Conservation (phyloP, 2,329 filamentous ascomycete genomes). For the Penicillium sp. region DNA sequence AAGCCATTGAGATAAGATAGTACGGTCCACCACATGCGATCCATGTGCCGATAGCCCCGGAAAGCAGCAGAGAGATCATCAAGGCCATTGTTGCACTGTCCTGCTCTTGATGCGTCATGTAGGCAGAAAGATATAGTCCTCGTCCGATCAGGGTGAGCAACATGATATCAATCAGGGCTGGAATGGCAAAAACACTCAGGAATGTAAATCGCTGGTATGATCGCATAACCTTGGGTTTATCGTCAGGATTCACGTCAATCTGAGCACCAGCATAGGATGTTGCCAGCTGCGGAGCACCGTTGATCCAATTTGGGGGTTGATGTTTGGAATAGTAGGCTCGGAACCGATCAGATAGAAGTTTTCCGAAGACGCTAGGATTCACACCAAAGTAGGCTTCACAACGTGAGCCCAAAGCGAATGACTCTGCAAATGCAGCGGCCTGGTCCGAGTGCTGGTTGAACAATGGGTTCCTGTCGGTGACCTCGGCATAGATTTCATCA, state of each 20-base stretch:
- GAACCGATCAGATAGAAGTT: constrained; percentile 47
- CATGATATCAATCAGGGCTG: constrained; percentile 64
- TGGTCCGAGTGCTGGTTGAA: constrained; percentile 66
- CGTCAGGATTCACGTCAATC: constrained; percentile 56
- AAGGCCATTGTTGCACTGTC: constrained; percentile 61
- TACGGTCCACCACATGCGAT: constrained; percentile 66
- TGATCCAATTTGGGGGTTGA: constrained; percentile 55
- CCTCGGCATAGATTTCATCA: constrained; percentile 66
- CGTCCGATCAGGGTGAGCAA: constrained; percentile 62
- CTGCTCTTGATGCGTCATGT: constrained; percentile 56
- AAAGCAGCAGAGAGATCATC: constrained; percentile 62
- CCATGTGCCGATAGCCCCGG: constrained; percentile 65
- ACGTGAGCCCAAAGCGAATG: constrained; percentile 65
- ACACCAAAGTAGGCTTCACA: constrained; percentile 67
- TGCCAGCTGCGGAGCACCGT: constrained; percentile 54
- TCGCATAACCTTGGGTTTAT: constrained; percentile 49
- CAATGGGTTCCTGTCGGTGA: constrained; percentile 64
- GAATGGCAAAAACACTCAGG: constrained; percentile 64
- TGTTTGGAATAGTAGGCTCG: constrained; percentile 51
- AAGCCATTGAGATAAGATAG: constrained; percentile 62
- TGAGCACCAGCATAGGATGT: constrained; percentile 58
- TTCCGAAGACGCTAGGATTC: constrained; percentile 53
- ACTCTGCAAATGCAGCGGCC: constrained; percentile 65
- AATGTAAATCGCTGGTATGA: constrained; percentile 59
- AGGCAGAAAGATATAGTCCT: constrained; percentile 63